phyloP scores from a whole-genome alignment of 352 stramenopile genomes.

The Phytophthora hibernalis region DNA sequence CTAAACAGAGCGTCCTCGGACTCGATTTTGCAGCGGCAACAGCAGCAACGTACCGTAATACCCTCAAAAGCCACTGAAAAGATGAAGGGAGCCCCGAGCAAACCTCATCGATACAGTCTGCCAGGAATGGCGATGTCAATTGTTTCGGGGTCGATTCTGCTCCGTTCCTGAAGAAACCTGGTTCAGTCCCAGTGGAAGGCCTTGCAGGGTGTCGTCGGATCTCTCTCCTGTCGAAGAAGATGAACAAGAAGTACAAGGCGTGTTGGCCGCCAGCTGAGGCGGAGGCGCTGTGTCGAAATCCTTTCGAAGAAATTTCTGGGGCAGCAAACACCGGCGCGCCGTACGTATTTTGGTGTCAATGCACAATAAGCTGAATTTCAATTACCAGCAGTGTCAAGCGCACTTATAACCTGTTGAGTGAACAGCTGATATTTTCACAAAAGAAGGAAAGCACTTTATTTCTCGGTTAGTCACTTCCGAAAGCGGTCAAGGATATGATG shows the following conservation, averaged over 20 bases:
- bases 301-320: constrained; percentile 44
- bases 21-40: constrained; percentile 28
- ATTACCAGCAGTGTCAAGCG: not conserved
- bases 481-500: constrained; percentile 42
- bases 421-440: not conserved
- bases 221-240: constrained; percentile 53
- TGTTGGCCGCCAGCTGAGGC: constrained; percentile 36
- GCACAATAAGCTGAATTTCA: constrained; percentile 50
- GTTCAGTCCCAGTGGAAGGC: not conserved
- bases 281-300: constrained; percentile 40
- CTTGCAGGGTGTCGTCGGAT: constrained; percentile 24
- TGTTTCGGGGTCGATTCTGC: constrained; percentile 29
- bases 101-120: not conserved
- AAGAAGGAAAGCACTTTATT: not conserved
- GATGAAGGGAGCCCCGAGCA: constrained; percentile 13
- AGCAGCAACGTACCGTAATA: constrained; percentile 3
- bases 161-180: constrained; percentile 35
- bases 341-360: constrained; percentile 75
- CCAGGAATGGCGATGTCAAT: constrained; percentile 11
- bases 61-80: constrained; percentile 4
- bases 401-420: not conserved
- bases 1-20: constrained; percentile 32
- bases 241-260: constrained; percentile 59
- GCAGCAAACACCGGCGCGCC: not conserved
- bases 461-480: constrained; percentile 14